Percentiles rank a stretch among this genome's conserved stretches.
Evolutionary conservation across 1,284 basidiomycete species (phyloP).

Genomic region (Sporisorium scitamineum): DNA sequence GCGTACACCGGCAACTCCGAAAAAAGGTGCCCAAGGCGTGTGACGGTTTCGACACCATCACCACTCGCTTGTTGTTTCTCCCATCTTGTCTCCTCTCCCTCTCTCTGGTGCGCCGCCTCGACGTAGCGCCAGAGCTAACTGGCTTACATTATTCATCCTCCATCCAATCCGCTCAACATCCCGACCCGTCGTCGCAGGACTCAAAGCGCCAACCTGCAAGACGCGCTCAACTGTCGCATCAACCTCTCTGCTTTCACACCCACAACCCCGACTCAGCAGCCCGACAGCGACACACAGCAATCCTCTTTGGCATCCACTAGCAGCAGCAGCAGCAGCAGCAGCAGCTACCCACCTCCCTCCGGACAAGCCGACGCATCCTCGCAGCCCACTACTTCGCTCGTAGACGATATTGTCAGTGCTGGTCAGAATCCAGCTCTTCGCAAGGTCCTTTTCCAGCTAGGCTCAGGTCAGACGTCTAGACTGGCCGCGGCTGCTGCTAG

Average conservation of each 20-base stretch:
- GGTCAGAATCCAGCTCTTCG: conserved; percentile 46
- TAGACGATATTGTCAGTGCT: conserved; percentile 41
- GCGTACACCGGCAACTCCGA: not conserved
- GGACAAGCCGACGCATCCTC: conserved; percentile 10
- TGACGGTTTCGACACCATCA: not conserved
- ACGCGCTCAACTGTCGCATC: conserved; percentile 55
- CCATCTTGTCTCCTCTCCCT: not conserved
- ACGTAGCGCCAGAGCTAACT: conserved; percentile 37
- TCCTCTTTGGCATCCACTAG: not conserved
- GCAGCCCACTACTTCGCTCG: conserved; percentile 8
- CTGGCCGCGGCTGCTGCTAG: conserved; percentile 24
- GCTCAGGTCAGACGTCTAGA: conserved; percentile 31
- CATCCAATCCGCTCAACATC: conserved; percentile 49
- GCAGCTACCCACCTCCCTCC: conserved; percentile 25
- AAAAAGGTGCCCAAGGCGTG: not conserved
- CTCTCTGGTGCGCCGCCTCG: conserved; percentile 37
- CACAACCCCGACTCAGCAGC: conserved; percentile 4
- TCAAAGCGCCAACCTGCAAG: conserved; percentile 54
- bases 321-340: conserved; percentile 19
- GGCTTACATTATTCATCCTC: conserved; percentile 41
- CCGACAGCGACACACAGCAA: not conserved
- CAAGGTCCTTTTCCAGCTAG: conserved; percentile 51
- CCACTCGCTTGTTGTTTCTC: not conserved
- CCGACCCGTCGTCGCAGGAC: conserved; percentile 52
- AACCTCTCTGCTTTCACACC: conserved; percentile 36